Conservation (phyloP, 768 basidiomycete genomes). For the Mycena belliarum region DNA sequence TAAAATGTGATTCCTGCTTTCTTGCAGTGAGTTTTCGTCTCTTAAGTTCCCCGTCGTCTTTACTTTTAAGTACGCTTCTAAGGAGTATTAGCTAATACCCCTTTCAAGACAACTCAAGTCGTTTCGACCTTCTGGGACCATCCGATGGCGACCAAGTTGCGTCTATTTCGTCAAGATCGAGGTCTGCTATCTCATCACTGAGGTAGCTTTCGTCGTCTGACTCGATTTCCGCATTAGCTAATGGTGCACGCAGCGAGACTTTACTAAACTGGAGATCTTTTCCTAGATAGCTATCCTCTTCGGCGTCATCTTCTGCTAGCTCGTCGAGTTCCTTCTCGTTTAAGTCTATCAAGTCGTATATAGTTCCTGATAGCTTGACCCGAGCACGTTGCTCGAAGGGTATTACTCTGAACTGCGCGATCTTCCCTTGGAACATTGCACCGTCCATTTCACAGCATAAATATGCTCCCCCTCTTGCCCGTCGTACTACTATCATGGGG, state of each 20-base stretch:
- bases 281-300: neutral
- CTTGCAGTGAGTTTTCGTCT: too few species aligned
- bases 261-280: neutral
- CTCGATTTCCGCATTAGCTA: neutral
- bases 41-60: too few species aligned
- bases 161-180: neutral
- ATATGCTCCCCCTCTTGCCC: constrained; percentile 28
- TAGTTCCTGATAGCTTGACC: neutral
- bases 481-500: constrained; percentile 32
- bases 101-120: neutral
- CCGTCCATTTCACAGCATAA: constrained; percentile 4
- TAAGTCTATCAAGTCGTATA: neutral
- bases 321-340: neutral
- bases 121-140: neutral
- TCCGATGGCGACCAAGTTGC: too few species aligned
- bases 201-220: neutral
- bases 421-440: neutral
- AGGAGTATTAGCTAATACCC: too few species aligned
- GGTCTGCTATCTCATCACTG: neutral
- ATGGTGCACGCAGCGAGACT: neutral
- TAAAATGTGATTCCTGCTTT: too few species aligned
- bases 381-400: constrained; percentile 8
- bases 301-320: neutral
- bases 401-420: constrained; percentile 20
- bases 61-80: too few species aligned